phyloP scores from a whole-genome alignment of 768 basidiomycete species.

The Tremella fuciformis region DNA sequence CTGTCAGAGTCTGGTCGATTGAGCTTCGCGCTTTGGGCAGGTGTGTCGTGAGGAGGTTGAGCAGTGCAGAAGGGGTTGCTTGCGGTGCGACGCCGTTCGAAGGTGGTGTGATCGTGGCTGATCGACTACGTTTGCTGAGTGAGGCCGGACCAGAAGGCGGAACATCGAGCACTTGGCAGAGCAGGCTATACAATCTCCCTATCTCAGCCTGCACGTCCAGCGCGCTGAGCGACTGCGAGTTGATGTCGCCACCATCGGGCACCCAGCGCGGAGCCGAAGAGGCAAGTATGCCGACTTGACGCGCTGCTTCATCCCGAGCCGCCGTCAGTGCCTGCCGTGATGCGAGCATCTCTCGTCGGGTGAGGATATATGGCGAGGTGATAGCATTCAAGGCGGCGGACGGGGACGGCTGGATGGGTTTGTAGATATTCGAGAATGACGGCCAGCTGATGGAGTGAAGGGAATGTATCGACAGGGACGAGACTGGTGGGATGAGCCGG shows the following conservation, averaged over 20 bases:
- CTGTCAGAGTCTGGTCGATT: conserved; percentile 45
- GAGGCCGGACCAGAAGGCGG: conserved; percentile 21
- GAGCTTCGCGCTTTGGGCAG: conserved; percentile 47
- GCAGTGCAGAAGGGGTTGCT: conserved; percentile 26
- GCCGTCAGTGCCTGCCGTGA: conserved; percentile 32
- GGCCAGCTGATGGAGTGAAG: conserved; percentile 33
- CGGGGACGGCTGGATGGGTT: conserved; percentile 24
- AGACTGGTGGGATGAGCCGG: conserved; percentile 32
- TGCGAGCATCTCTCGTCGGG: conserved; percentile 45
- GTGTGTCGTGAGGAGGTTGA: conserved; percentile 39
- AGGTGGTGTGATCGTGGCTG: conserved; percentile 14
- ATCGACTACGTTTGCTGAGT: conserved; percentile 22
- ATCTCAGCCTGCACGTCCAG: conserved; percentile 23
- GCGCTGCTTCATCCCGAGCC: conserved; percentile 39
- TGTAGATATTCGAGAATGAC: conserved; percentile 36
- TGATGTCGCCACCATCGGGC: conserved; percentile 19
- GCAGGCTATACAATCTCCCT: conserved; percentile 30
- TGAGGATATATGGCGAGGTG: conserved; percentile 43
- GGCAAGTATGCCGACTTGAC: conserved; percentile 43
- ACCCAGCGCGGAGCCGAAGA: conserved; percentile 43
- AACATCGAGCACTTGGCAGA: conserved; percentile 40
- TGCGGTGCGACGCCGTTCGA: conserved; percentile 17
- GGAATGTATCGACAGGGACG: conserved; percentile 25
- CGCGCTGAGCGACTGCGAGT: not conserved
- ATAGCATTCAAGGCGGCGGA: conserved; percentile 33